These are phyloP conservation scores for Xylaria sp. DNA, from an alignment of 2,329 filamentous ascomycete species.

Conservation along the genomic window DNA sequence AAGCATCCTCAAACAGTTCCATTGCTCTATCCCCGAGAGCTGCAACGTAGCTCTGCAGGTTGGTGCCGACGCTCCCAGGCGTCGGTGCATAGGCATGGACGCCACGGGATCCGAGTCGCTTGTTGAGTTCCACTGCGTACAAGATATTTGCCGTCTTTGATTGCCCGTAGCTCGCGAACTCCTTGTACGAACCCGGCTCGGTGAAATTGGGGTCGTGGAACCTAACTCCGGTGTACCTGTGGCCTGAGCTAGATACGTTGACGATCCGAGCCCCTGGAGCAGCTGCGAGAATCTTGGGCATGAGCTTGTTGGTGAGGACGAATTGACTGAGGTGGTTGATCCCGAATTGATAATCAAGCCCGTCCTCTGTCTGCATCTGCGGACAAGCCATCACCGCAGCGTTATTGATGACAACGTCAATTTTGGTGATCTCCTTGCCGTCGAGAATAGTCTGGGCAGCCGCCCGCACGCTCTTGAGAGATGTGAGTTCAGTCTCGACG, in stretches of 20 bases:
- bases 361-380: slow-evolving; percentile 49
- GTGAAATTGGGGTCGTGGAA: slow-evolving; percentile 48
- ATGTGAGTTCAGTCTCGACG: slow-evolving; percentile 46
- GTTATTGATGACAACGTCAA: slow-evolving; percentile 47
- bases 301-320: slow-evolving; percentile 46
- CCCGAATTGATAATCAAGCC: slow-evolving; percentile 51
- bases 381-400: slow-evolving; percentile 58
- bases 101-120: slow-evolving; percentile 41
- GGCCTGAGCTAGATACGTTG: slow-evolving; percentile 41
- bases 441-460: slow-evolving; percentile 48
- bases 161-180: slow-evolving; percentile 56
- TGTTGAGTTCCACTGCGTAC: slow-evolving; percentile 53
- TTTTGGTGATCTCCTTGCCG: slow-evolving; percentile 47
- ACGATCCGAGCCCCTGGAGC: slow-evolving; percentile 41
- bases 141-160: slow-evolving; percentile 60
- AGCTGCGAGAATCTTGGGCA: slow-evolving; percentile 43
- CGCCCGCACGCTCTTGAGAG: slow-evolving; percentile 48
- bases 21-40: slow-evolving; percentile 33
- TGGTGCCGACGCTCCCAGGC: slow-evolving; percentile 51
- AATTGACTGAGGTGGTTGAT: slow-evolving; percentile 53
- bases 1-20: slow-evolving; percentile 39
- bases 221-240: slow-evolving; percentile 42
- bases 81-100: slow-evolving; percentile 54
- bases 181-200: slow-evolving; percentile 48
- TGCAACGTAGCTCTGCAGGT: slow-evolving; percentile 40